Conservation (phyloP, 805 yeast species). For the Cyberlindnera maclurae region DNA sequence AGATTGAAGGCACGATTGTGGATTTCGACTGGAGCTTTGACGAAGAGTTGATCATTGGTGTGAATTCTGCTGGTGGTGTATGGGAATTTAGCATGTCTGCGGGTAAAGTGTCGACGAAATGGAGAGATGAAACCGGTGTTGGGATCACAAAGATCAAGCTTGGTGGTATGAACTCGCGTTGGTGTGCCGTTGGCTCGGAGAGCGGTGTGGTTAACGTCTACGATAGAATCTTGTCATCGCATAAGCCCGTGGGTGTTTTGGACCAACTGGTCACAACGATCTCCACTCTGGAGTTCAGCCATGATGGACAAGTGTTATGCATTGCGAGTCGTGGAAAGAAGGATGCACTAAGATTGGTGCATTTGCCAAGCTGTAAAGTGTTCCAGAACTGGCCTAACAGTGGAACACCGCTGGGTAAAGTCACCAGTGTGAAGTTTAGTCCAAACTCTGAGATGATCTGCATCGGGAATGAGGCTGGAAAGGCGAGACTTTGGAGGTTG, state of each 20-base stretch:
- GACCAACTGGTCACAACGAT: conserved; percentile 81
- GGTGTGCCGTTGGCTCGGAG: conserved; percentile 83
- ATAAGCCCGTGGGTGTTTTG: conserved; percentile 54
- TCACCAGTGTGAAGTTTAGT: conserved; percentile 72
- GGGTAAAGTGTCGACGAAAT: conserved; percentile 49
- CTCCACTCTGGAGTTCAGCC: conserved; percentile 63
- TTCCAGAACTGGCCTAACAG: conserved; percentile 97
- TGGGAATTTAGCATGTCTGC: conserved; percentile 71
- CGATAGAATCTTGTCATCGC: conserved; percentile 40
- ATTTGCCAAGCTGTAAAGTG: conserved; percentile 79
- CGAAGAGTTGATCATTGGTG: conserved; percentile 42
- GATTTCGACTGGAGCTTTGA: conserved; percentile 67
- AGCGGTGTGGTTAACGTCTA: conserved; percentile 88
- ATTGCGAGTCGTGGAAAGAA: conserved; percentile 79
- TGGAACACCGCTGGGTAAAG: conserved; percentile 93
- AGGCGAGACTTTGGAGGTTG: conserved; percentile 80
- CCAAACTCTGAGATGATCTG: conserved; percentile 79
- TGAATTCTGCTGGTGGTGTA: conserved; percentile 76
- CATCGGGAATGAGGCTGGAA: conserved; percentile 87
- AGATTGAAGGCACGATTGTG: conserved; percentile 77
- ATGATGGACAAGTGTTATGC: conserved; percentile 84
- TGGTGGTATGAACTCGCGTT: conserved; percentile 65
- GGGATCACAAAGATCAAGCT: conserved; percentile 73
- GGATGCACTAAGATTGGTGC: conserved; percentile 83
- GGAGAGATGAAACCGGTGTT: conserved; percentile 84